Conservation (phyloP, 768 basidiomycete genomes). For the Xerocomellus dryophilus region DNA sequence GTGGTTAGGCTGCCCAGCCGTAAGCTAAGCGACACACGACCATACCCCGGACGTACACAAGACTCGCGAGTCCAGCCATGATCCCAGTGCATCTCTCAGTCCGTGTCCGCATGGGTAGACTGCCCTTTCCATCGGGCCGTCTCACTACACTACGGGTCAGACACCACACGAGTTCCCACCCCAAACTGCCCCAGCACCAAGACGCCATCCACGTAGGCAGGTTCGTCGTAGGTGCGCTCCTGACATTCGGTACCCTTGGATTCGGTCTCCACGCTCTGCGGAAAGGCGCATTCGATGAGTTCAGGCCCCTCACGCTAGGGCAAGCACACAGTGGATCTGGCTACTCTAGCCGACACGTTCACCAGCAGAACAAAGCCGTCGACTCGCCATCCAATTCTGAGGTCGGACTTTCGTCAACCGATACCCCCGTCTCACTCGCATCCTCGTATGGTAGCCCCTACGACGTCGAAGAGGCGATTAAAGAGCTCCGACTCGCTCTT, state of each 20-base stretch:
- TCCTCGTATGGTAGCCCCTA: conserved; percentile 44
- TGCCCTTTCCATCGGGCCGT: neutral
- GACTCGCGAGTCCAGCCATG: neutral
- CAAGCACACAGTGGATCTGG: neutral
- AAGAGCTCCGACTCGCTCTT: conserved; percentile 47
- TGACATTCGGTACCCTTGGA: conserved; percentile 21
- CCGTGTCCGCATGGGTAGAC: neutral
- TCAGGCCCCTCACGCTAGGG: conserved; percentile 5
- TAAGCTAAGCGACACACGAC: too few species aligned
- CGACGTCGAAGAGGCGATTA: conserved; percentile 50
- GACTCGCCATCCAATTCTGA: neutral
- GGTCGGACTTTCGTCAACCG: neutral
- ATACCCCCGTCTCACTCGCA: conserved; percentile 2
- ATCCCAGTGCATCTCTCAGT: neutral
- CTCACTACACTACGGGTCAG: neutral
- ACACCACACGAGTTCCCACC: neutral
- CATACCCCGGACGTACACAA: too few species aligned
- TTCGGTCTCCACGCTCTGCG: conserved; percentile 19
- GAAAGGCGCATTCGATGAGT: neutral
- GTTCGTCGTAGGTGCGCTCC: conserved; percentile 18
- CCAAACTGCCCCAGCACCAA: neutral
- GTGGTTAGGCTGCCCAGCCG: too few species aligned
- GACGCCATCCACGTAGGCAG: conserved; percentile 7
- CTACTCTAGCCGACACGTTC: neutral
- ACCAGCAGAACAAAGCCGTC: conserved; percentile 2